Base-by-base conservation (phyloP, 768 basidiomycete genomes). In the Lactarius vividus region DNA sequence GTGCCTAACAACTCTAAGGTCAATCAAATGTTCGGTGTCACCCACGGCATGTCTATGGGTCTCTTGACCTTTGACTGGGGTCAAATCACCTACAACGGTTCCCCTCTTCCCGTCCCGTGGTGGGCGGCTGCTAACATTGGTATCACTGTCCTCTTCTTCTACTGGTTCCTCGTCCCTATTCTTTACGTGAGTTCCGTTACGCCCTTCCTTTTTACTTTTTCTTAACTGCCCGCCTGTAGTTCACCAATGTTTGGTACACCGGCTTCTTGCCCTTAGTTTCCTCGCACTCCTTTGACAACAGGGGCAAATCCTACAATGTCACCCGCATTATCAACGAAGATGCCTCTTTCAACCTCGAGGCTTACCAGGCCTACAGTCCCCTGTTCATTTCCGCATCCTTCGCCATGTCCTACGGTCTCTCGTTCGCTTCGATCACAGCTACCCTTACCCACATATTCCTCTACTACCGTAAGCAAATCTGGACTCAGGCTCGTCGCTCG, bases 1-100 rank as follows among this genome's bases (percentile, higher is more conserved):
- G 86, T 78, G 1, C 92, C 91, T 0, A 69, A 88, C 57, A 88
- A 91, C 69, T 69, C 88, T 58, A 79, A 75, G 57, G 82, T 94
- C 72, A 93, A 92, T 74, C 85, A 89, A 71, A 75, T 92, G 72
- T 92, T 93, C 69, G 91, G 91, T 39, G 85, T 85, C 64, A 69
- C 72, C n/a, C 63, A 62, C 37, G 72, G 72, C 23, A 58, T 75
- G n/a, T 71, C 75, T 18, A 90, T 92, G 88, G 86, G 87, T 68
- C 72, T 91, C 66, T 74, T 92, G 71, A 90, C 89, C 37, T 91
- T 94, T 73, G 91, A 93, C 70, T 94, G 91, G 92, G 79, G 86
- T 3, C 87, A 90, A 74, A 85, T 88, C 65, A 83, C 86, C 9
- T 89, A 86, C 72, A 85, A 85, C 61, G 84, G 84, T 20, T 85